Base-by-base conservation (phyloP, 495 filamentous ascomycete genomes). In the Chaetomium tenue region DNA sequence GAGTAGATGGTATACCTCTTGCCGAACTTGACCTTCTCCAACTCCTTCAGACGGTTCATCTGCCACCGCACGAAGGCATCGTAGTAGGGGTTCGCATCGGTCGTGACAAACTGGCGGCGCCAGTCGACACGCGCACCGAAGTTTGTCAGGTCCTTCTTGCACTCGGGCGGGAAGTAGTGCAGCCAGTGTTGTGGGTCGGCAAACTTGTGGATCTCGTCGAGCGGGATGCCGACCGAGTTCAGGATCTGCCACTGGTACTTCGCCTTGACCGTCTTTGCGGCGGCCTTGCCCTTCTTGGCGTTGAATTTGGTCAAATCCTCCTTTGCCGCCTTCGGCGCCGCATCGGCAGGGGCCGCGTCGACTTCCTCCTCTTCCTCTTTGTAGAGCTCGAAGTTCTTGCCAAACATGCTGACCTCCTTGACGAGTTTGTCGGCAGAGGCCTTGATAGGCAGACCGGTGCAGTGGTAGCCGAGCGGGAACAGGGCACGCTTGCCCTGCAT, bases 381-480 rank as follows among this genome's bases (percentile, higher is more conserved):
- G 72, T 89, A 92, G 16, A 82, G 76, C 75, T 93, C 89, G 68
- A 98, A 98, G 69, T 90, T 85, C 72, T 88, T 77, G 25, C 94
- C 95, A 74, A 98, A 98, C 78, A 90, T 81, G 77, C 91, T 85
- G 18, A 96, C 85, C 72, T 98, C 95, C 60, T 93, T 88, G 53
- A 83, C 81, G 42, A 98, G 86, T 78, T 97, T 98, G 78, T 98
- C 94, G 28, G 94, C 93, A 72, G 90, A 96, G 5, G 94, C 92
- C 76, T 97, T 97, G 79, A 98, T 98, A 5, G 94, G 92, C 87
- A 98, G 93, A 72, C 94, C 94, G 0, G 95, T 97, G 78, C 91
- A 95, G 79, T 98, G 94, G 78, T 90, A 98, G 16, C 94, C 95
- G 55, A 91, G 86, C 59, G 94, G 94, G 76, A 93, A 97, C 51